phyloP scores from a whole-genome alignment of 345 rosid species.

The Iberis pinnata region DNA sequence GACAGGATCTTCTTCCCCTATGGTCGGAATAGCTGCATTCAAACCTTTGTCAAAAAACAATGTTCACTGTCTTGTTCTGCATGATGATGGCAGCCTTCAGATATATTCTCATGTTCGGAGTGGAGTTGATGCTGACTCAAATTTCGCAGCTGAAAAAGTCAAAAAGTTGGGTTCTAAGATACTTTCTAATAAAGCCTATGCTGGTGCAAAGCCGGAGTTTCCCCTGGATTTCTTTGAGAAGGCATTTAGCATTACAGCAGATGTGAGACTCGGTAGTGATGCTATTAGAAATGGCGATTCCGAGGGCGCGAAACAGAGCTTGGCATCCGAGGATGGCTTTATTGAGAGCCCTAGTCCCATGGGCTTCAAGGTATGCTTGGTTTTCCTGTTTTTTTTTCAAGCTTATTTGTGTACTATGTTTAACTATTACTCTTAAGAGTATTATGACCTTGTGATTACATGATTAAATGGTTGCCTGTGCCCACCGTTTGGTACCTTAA shows the following conservation, averaged over 20 bases:
- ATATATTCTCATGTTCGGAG: conserved; percentile 64
- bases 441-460: conserved; percentile 5
- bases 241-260: conserved; percentile 80
- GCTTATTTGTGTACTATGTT: not conserved
- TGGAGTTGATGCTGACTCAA: conserved; percentile 57
- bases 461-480: not conserved
- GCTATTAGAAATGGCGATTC: conserved; percentile 88
- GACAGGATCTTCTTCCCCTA: conserved; percentile 63
- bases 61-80: conserved; percentile 83
- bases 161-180: conserved; percentile 81
- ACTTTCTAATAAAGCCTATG: conserved; percentile 71
- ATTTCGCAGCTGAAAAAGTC: conserved; percentile 70
- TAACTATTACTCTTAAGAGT: conserved; percentile 10
- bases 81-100: conserved; percentile 99
- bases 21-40: conserved; percentile 89
- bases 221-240: conserved; percentile 98
- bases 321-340: conserved; percentile 90
- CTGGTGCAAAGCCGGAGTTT: conserved; percentile 78
- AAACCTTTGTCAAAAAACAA: conserved; percentile 92
- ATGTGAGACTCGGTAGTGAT: conserved; percentile 88
- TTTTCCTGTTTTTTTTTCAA: conserved; percentile 12
- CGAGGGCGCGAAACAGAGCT: conserved; percentile 85
- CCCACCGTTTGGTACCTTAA: conserved; percentile 2
- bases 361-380: conserved; percentile 74
- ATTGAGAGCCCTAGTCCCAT: conserved; percentile 75